A percentile compares a stretch with the other conserved stretches of the same genome.
Evolutionary conservation across 2,329 filamentous ascomycete species (phyloP).

Genomic region (Ophiosphaerella narmari): DNA sequence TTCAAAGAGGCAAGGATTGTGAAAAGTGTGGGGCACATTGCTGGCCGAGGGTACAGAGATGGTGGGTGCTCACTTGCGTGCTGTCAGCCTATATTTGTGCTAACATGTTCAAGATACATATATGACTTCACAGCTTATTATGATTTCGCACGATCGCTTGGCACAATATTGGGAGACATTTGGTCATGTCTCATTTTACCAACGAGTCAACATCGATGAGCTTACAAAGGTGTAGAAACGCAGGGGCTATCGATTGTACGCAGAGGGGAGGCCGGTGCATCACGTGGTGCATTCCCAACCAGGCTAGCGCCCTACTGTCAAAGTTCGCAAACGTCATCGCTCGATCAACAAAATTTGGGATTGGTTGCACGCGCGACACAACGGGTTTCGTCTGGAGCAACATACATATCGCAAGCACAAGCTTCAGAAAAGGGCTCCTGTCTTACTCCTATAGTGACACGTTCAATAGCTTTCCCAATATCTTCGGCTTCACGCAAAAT

Average conservation of each 20-base stretch:
- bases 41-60: slow-evolving; percentile 69
- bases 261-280: not conserved
- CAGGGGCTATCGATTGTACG: not conserved
- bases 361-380: not conserved
- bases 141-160: slow-evolving; percentile 75
- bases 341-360: slow-evolving; percentile 4
- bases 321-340: slow-evolving; percentile 2
- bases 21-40: slow-evolving; percentile 76
- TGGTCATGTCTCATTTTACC: slow-evolving; percentile 55
- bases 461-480: not conserved
- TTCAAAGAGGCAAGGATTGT: slow-evolving; percentile 79
- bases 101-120: slow-evolving; percentile 64
- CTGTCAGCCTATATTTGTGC: not conserved
- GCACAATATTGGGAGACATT: slow-evolving; percentile 79
- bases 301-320: not conserved
- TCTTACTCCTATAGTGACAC: not conserved
- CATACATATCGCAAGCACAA: not conserved
- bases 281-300: not conserved
- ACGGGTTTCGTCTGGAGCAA: no score
- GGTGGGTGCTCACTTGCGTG: slow-evolving; percentile 60
- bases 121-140: slow-evolving; percentile 74
- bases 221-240: slow-evolving; percentile 25
- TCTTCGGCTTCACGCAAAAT: not conserved
- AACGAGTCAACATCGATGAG: slow-evolving; percentile 53
- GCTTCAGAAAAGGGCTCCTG: not conserved